These are phyloP conservation scores for Zymoseptoria brevis DNA, from an alignment of 2,329 filamentous ascomycete species.

Conservation along the genomic window DNA sequence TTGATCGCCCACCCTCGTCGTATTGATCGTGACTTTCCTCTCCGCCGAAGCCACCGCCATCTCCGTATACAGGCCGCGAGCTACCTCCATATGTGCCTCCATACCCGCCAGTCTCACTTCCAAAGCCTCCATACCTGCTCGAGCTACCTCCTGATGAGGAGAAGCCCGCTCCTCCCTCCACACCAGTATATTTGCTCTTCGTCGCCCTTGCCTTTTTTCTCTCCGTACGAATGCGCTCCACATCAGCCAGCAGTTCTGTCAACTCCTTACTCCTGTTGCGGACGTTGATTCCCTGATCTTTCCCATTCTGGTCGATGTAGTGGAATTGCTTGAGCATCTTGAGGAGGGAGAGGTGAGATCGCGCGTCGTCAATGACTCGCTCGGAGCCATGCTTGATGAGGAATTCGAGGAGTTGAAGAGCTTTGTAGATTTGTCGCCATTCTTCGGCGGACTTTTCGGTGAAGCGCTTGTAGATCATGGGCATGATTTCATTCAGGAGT, in stretches of 20 bases:
- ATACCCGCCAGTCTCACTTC: conserved; percentile 57
- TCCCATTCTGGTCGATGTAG: conserved; percentile 90
- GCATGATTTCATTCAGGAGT: conserved; percentile 98
- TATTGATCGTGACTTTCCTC: conserved; percentile 48
- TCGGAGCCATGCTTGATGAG: conserved; percentile 98
- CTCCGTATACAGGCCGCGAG: conserved; percentile 77
- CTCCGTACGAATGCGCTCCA: conserved; percentile 69
- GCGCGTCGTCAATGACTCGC: conserved; percentile 91
- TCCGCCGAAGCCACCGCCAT: conserved; percentile 87
- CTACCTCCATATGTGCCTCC: conserved; percentile 50
- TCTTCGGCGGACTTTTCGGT: conserved; percentile 97
- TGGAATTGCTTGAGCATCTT: conserved; percentile 99
- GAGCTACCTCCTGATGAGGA: conserved; percentile 42
- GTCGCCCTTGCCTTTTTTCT: conserved; percentile 84
- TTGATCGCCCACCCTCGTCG: conserved; percentile 57
- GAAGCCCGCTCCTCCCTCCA: conserved; percentile 69
- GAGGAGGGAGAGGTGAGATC: conserved; percentile 86
- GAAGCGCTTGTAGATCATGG: conserved; percentile 98
- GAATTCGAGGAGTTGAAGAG: conserved; percentile 88
- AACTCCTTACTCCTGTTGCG: conserved; percentile 94
- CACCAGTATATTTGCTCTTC: conserved; percentile 90
- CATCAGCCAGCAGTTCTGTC: conserved; percentile 83
- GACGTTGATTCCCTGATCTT: conserved; percentile 96
- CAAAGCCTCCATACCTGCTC: conserved; percentile 79
- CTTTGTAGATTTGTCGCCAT: conserved; percentile 99